Base-by-base conservation (phyloP, 345 rosid genomes). In the Citrus hindsii region DNA sequence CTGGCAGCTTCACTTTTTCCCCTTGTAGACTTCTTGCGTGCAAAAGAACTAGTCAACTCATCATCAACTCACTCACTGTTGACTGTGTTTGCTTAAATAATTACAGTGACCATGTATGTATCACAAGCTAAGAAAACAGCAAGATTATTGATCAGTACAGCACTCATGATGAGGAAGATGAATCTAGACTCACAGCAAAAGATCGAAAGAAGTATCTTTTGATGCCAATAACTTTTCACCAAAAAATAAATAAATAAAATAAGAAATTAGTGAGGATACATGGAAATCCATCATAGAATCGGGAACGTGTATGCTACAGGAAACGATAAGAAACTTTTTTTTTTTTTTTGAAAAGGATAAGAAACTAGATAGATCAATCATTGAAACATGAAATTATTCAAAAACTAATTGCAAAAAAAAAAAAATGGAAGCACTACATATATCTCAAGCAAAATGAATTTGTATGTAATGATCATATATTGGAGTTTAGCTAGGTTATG, bases 1-100 rank as follows among this genome's bases (percentile, higher is more conserved):
- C 97, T 92, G 94, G 94, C 94, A 92, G 94, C 94, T 91, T 92
- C 97, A 92, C 97, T 84, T 83, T 73, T 92, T 92, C 97, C 97
- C 97, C 76, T 81, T 72, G 88, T 59, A 85, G 84, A 85, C 89
- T 79, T 51, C 56, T 67, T 70, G 9, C 16, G 18, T 12, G 16
- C 9, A 6, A 21, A 35, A 10, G 42, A 48, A 10, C 28, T 30
- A 4, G 73, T 63, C 73, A 27, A 37, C 71, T 69, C 76, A 16
- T 46, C 58, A 53, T 53, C 58, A 18, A 53, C 58, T 53, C 22
- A 53, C 58, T 18, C 58, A 18, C 21, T 53, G 22, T 21, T 21
- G 6, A 18, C 59, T 22, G 27, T 24, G 19, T 64, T 28, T 16
- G 30, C 42, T 4, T 21, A 25, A n/a, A 18, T 24, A n/a, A 73